phyloP scores from a whole-genome alignment of 2,329 filamentous ascomycete species.

The Dendrostoma leiphaemia region DNA sequence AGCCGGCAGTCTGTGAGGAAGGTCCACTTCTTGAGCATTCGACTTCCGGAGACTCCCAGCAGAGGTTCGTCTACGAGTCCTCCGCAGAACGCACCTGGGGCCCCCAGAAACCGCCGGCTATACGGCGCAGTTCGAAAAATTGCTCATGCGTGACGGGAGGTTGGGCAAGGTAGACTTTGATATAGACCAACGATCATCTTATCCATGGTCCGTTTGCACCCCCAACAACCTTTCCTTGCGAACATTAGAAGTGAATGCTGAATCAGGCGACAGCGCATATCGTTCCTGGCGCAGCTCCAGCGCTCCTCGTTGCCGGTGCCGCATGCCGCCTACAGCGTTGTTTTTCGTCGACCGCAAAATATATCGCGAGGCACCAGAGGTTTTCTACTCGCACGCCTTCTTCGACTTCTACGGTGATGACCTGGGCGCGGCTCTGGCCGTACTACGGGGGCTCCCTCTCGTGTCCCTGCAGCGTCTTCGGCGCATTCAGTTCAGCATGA shows the following conservation, averaged over 20 bases:
- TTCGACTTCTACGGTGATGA: neutral
- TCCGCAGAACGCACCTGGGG: too few relatives aligned
- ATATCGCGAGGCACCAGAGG: neutral
- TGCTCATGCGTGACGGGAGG: neutral
- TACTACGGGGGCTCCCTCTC: neutral
- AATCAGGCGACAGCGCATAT: neutral
- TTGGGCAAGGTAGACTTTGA: neutral
- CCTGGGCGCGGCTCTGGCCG: neutral
- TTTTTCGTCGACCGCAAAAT: neutral
- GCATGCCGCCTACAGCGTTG: neutral
- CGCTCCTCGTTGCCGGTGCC: neutral
- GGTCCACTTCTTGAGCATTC: too few relatives aligned
- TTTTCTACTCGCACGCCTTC: neutral
- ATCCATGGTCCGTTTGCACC: neutral
- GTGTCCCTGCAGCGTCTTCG: neutral
- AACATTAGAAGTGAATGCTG: neutral
- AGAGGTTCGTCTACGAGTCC: too few relatives aligned
- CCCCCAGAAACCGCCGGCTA: too few relatives aligned
- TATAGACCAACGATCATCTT: neutral
- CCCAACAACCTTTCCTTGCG: neutral
- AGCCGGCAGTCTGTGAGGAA: too few relatives aligned
- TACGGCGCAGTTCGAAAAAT: neutral
- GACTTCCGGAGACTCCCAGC: too few relatives aligned
- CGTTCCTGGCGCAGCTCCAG: neutral
- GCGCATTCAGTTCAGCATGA: neutral